Evolutionary conservation across 345 rosid genomes (phyloP).

Genomic region (Syzygium oleosum): DNA sequence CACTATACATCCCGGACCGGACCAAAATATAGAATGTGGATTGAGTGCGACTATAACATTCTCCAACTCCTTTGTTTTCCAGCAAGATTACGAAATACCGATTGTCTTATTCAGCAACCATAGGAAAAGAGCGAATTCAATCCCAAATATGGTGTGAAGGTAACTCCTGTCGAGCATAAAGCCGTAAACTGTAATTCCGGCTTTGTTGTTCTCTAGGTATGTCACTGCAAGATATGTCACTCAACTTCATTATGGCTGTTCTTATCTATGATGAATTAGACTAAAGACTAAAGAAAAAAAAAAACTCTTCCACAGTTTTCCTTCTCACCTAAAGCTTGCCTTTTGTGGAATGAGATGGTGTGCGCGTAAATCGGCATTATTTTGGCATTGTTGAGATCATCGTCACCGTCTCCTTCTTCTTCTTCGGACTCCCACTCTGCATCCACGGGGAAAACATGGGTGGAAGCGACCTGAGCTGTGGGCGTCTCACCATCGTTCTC

Average conservation of each 20-base stretch:
- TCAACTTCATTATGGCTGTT: neutral
- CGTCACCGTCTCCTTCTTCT: slow-evolving; percentile 70
- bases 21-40: neutral
- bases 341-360: slow-evolving; percentile 75
- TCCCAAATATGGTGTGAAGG: slow-evolving; percentile 73
- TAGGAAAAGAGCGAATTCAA: slow-evolving; percentile 71
- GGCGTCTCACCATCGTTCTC: slow-evolving; percentile 65
- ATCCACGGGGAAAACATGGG: slow-evolving; percentile 16
- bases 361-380: slow-evolving; percentile 51
- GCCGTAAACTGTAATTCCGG: slow-evolving; percentile 84
- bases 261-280: neutral
- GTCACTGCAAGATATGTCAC: slow-evolving; percentile 43
- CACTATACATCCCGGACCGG: neutral
- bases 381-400: slow-evolving; percentile 48
- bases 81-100: slow-evolving; percentile 20
- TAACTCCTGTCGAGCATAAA: slow-evolving; percentile 80
- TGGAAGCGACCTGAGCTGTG: slow-evolving; percentile 14
- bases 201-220: slow-evolving; percentile 71
- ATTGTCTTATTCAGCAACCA: slow-evolving; percentile 92
- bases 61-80: neutral
- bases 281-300: neutral
- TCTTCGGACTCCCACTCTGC: slow-evolving; percentile 39
- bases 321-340: slow-evolving; percentile 75
- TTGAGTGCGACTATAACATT: neutral
- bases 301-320: neutral